Evolutionary conservation across 2,329 filamentous ascomycete genomes (phyloP).

Genomic region (Ascocoryne sarcoides): DNA sequence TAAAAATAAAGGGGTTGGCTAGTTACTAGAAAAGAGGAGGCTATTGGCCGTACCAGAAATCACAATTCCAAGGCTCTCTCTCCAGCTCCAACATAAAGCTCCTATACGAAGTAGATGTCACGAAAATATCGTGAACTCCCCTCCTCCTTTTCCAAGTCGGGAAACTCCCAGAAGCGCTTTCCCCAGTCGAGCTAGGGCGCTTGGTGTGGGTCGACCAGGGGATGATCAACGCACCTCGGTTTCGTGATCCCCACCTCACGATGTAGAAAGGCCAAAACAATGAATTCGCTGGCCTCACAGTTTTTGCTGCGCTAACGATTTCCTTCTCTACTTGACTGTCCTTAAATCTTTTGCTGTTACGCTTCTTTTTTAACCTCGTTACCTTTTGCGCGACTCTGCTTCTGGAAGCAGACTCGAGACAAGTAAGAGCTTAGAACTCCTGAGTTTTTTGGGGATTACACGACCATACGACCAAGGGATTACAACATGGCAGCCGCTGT

Average conservation of each 20-base stretch:
- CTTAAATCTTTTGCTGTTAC: neutral
- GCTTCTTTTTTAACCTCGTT: neutral
- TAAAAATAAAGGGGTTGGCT: no score
- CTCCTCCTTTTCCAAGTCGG: no score
- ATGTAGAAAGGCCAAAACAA: neutral
- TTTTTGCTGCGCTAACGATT: neutral
- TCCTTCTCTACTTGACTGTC: neutral
- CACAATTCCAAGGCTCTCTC: no score
- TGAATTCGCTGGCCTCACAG: constrained; percentile 9
- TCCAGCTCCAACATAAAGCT: no score
- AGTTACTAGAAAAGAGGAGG: no score
- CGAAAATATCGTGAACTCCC: no score
- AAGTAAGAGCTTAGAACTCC: neutral
- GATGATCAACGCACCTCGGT: neutral
- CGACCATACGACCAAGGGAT: neutral
- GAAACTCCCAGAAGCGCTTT: no score
- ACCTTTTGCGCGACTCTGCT: neutral
- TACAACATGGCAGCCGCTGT: constrained; percentile 30
- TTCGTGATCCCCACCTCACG: neutral
- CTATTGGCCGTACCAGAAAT: no score
- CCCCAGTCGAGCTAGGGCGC: no score
- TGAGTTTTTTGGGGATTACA: neutral
- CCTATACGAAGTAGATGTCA: no score
- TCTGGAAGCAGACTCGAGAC: neutral
- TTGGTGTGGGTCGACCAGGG: no score